These are phyloP conservation scores for Arachnomyces sp. DNA, from an alignment of 2,329 filamentous ascomycete genomes.

Conservation along the genomic window DNA sequence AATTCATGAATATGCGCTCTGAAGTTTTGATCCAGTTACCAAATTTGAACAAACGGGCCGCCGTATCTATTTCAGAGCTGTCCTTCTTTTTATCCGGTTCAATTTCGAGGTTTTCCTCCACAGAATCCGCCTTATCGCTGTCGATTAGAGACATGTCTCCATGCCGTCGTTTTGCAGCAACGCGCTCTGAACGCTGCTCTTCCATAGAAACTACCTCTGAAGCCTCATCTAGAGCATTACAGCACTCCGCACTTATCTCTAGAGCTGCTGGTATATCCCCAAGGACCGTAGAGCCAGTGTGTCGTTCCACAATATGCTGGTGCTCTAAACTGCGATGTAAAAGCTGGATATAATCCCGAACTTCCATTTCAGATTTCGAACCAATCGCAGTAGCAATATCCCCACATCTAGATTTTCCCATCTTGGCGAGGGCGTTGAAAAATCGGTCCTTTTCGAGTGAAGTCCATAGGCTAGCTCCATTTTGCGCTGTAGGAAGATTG, in stretches of 20 bases:
- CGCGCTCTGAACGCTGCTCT: constrained; percentile 56
- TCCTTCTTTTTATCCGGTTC: constrained; percentile 23
- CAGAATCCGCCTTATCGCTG: constrained; percentile 19
- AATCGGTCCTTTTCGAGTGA: constrained; percentile 60
- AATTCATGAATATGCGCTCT: constrained; percentile 66
- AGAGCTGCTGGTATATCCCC: constrained; percentile 61
- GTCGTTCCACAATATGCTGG: constrained; percentile 28
- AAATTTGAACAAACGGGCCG: constrained; percentile 51
- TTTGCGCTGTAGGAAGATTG: constrained; percentile 43
- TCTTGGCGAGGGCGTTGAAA: constrained; percentile 55
- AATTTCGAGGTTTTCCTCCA: constrained; percentile 21
- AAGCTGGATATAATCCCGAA: constrained; percentile 59
- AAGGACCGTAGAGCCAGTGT: constrained; percentile 34
- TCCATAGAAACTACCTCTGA: constrained; percentile 58
- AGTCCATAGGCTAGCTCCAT: constrained; percentile 65
- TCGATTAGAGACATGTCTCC: constrained; percentile 60
- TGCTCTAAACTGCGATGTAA: constrained; percentile 46
- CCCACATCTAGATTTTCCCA: constrained; percentile 54
- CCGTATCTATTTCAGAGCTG: constrained; percentile 34
- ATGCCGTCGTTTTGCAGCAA: constrained; percentile 52
- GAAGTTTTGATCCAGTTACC: constrained; percentile 57
- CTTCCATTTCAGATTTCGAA: constrained; percentile 67
- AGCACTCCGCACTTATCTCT: constrained; percentile 62
- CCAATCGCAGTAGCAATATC: constrained; percentile 56
- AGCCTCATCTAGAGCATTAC: constrained; percentile 55